phyloP scores from a whole-genome alignment of 2,329 filamentous ascomycete species.

The Talaromyces pinophilus region DNA sequence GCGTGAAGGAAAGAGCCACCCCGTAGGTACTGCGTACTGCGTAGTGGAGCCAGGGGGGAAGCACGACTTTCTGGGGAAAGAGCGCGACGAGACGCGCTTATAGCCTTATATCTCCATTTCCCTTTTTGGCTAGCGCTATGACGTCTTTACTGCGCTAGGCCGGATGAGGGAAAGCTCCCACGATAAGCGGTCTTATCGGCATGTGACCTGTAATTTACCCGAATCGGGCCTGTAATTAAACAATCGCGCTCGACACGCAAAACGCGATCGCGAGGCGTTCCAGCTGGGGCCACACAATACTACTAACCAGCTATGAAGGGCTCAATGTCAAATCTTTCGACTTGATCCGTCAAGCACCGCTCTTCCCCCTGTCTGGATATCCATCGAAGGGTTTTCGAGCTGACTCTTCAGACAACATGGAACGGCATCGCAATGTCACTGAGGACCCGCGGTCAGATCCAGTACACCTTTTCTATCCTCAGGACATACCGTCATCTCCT shows the following conservation, averaged over 20 bases:
- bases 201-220: conserved; percentile 21
- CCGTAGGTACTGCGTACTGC: not conserved
- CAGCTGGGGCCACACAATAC: conserved; percentile 11
- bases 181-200: not conserved
- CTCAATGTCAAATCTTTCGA: not conserved
- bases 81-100: not conserved
- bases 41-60: not conserved
- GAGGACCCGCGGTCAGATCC: conserved; percentile 21
- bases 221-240: conserved; percentile 23
- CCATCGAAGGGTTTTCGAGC: conserved; percentile 3
- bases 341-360: not conserved
- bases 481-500: conserved; percentile 46
- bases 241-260: conserved; percentile 21
- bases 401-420: conserved; percentile 15
- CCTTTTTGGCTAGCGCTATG: not conserved
- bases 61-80: not conserved
- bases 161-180: not conserved
- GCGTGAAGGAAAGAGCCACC: not conserved
- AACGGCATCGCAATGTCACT: conserved; percentile 13
- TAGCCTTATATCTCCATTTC: not conserved
- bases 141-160: not conserved
- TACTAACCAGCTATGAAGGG: conserved; percentile 13
- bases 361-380: not conserved
- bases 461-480: conserved; percentile 27
- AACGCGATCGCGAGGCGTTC: conserved; percentile 21